These are phyloP conservation scores for Emericellopsis terricola DNA, from an alignment of 495 filamentous ascomycete genomes.

Conservation along the genomic window DNA sequence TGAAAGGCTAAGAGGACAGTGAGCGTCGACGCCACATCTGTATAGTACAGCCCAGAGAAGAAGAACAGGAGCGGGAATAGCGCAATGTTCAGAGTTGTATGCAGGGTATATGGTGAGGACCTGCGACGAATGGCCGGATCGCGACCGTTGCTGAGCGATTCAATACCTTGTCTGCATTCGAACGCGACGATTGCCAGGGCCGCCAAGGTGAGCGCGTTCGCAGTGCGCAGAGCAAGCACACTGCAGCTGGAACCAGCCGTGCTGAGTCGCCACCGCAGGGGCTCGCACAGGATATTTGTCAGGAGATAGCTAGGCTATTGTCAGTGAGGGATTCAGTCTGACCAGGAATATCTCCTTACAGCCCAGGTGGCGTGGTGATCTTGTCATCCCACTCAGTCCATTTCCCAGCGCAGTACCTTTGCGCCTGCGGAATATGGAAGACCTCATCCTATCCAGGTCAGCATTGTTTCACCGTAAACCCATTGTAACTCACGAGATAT, in stretches of 20 bases:
- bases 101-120: constrained; percentile 18
- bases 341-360: too few relatives aligned
- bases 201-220: constrained; percentile 29
- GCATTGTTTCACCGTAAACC: constrained; percentile 2
- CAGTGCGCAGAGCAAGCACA: background rate
- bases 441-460: constrained; percentile 55
- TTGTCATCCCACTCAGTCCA: constrained; percentile 84
- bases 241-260: background rate
- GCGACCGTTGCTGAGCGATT: too few relatives aligned
- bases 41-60: constrained; percentile 89
- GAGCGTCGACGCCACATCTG: constrained; percentile 58
- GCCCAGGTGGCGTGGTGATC: constrained; percentile 85
- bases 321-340: too few relatives aligned
- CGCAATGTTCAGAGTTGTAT: constrained; percentile 61
- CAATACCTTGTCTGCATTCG: constrained; percentile 14
- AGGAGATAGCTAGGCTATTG: too few relatives aligned
- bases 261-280: too few relatives aligned
- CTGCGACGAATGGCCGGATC: too few relatives aligned
- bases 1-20: constrained; percentile 48
- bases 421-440: constrained; percentile 87
- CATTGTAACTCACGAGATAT: constrained; percentile 45
- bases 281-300: too few relatives aligned
- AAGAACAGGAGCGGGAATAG: constrained; percentile 88
- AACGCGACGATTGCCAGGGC: constrained; percentile 16
- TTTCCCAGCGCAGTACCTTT: constrained; percentile 60